Evolutionary conservation across 2,329 filamentous ascomycete genomes (phyloP).

Genomic region (Xylaria sp.): DNA sequence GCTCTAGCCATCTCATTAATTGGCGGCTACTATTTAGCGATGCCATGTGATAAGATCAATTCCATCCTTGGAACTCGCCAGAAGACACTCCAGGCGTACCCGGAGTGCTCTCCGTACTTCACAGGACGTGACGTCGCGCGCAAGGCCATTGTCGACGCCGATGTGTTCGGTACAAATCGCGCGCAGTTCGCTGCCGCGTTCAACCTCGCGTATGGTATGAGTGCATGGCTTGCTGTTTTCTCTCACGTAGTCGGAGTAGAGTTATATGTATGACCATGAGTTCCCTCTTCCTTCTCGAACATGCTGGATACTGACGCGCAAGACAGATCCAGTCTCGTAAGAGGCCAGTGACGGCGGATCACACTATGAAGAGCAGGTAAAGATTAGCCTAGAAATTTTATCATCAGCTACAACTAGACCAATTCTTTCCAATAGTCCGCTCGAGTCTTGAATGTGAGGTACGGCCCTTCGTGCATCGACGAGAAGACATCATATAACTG

Average conservation of each 20-base stretch:
- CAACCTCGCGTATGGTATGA: conserved; percentile 15
- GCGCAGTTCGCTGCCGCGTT: not conserved
- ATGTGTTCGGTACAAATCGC: not conserved
- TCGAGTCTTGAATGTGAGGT: conserved; percentile 4
- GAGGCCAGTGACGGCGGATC: not conserved
- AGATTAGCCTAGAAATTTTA: not conserved
- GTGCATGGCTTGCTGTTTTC: conserved; percentile 6
- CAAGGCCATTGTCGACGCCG: conserved; percentile 7
- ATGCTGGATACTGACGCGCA: not conserved
- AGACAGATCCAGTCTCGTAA: not conserved
- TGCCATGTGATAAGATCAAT: conserved; percentile 21
- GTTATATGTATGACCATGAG: conserved; percentile 9
- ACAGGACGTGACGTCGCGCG: not conserved
- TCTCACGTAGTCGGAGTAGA: conserved; percentile 7
- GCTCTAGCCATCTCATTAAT: not conserved
- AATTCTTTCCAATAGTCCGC: conserved; percentile 1
- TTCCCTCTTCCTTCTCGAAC: not conserved
- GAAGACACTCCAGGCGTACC: conserved; percentile 7
- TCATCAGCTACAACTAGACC: not conserved
- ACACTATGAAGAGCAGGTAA: not conserved
- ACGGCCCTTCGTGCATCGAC: conserved; percentile 16
- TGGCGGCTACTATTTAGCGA: conserved; percentile 6
- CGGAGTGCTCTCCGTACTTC: conserved; percentile 15
- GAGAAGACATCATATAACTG: conserved; percentile 17
- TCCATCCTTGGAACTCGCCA: not conserved